These are phyloP conservation scores for Mucor racemosus DNA, from an alignment of 371 early-diverging fungal species.

Conservation along the genomic window DNA sequence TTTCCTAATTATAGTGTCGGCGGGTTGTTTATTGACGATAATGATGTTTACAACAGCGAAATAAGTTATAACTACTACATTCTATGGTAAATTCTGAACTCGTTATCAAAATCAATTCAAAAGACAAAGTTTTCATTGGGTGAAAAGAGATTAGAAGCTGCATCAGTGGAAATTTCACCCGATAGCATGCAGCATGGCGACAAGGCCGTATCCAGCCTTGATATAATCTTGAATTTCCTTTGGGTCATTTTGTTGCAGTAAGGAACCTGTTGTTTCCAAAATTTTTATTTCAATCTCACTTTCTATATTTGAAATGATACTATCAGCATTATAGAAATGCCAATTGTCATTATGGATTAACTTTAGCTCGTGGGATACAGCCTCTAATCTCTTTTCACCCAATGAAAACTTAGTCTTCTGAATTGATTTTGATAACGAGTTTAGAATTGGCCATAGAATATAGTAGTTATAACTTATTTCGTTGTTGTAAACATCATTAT, in stretches of 20 bases:
- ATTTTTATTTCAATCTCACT: conserved; percentile 24
- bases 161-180: conserved; percentile 23
- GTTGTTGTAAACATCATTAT: too few species aligned
- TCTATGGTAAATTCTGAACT: conserved; percentile 28
- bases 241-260: conserved; percentile 23
- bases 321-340: conserved; percentile 27
- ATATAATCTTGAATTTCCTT: conserved; percentile 29
- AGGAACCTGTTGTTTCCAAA: conserved; percentile 27
- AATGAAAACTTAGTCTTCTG: conserved; percentile 29
- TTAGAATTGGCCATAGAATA: conserved; percentile 28
- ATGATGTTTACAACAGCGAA: too few species aligned
- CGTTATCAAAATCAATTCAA: conserved; percentile 29
- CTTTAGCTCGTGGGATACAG: conserved; percentile 29
- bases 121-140: conserved; percentile 30
- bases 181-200: conserved; percentile 25
- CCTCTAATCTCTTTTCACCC: conserved; percentile 30
- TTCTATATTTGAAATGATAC: conserved; percentile 26
- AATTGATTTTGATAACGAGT: conserved; percentile 30
- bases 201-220: conserved; percentile 28
- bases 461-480: too few species aligned
- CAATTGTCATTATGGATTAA: conserved; percentile 26
- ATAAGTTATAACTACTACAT: too few species aligned
- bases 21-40: too few species aligned
- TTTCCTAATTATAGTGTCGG: too few species aligned
- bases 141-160: conserved; percentile 27